Base-by-base conservation (phyloP, 805 yeast genomes). In the Pichia cabralensis region DNA sequence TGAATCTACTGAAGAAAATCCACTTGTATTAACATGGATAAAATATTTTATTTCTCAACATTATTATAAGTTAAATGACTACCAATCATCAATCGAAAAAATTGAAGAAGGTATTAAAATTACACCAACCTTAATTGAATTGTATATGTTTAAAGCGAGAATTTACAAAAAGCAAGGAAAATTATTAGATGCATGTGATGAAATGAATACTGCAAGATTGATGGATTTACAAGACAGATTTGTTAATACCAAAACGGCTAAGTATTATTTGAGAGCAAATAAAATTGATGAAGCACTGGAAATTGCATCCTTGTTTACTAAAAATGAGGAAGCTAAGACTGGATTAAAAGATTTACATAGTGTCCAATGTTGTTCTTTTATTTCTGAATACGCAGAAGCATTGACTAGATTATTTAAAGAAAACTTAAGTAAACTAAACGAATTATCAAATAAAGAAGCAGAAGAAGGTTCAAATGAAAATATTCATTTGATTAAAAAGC, bases 321-420 rank as follows among this genome's bases (percentile, higher is more conserved):
- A 80, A 50, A 85, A 82, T 46, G 95, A 83, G 29, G 74, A 71
- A n/a, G 65, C 75, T 3, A 71, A 72, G n/a, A 82, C 81, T 46
- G 96, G 96, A 6, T 72, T 89, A 29, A 76, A 75, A 45, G 96
- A 92, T 53, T 64, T 89, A 47, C 94, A 83, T 50, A 67, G 71
- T 22, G 80, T 92, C 79, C 96, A 92, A 60, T 88, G 80, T n/a
- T 71, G 77, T 33, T 86, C 96, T 95, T 84, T 85, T 42, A 60
- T 92, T 43, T 58, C 70, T 13, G 96, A 85, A 52, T 76, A 80
- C 53, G 96, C 92, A 2, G 94, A 82, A 50, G 78, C 92, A 4
- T 85, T 83, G 47, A 56, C 61, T 33, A 72, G 96, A 47, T 48
- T 74, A 28, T 80, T 73, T 44, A 58, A 69, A 31, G 41, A 47